A percentile compares a stretch with the other conserved stretches of the same genome.
These are phyloP conservation scores for Xylaria sp. DNA, from an alignment of 2,329 filamentous ascomycete genomes.

Conservation along the genomic window DNA sequence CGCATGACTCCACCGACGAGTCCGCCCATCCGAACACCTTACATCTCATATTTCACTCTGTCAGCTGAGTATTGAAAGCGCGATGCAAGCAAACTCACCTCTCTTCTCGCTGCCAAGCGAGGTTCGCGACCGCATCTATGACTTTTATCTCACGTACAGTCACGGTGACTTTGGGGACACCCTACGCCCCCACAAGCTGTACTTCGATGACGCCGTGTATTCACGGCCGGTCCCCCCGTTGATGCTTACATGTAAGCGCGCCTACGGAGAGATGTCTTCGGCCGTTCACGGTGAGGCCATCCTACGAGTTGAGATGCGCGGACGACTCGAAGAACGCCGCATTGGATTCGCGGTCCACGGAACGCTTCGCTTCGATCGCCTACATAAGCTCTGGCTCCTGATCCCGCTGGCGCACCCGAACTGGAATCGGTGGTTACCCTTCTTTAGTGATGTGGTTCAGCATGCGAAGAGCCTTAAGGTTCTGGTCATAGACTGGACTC, in stretches of 20 bases:
- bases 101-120: slow-evolving; percentile 32
- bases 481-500: slow-evolving; percentile 42
- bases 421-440: slow-evolving; percentile 42
- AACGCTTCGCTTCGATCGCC: slow-evolving; percentile 35
- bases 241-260: slow-evolving; percentile 32
- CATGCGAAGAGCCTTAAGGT: slow-evolving; percentile 28
- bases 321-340: slow-evolving; percentile 29
- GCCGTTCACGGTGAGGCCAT: slow-evolving; percentile 35
- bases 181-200: slow-evolving; percentile 30
- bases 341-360: slow-evolving; percentile 42
- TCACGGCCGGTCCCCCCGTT: slow-evolving; percentile 28
- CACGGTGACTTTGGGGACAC: slow-evolving; percentile 34
- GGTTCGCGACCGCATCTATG: slow-evolving; percentile 35
- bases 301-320: slow-evolving; percentile 37
- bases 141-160: slow-evolving; percentile 33
- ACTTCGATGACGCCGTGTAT: slow-evolving; percentile 24
- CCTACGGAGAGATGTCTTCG: slow-evolving; percentile 30
- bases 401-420: slow-evolving; percentile 39
- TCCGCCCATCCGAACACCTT: not conserved
- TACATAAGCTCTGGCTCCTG: slow-evolving; percentile 36
- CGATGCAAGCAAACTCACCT: slow-evolving; percentile 16
- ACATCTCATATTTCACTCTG: too few relatives aligned
- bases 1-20: too few relatives aligned
- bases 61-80: too few relatives aligned
- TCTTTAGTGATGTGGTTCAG: slow-evolving; percentile 34